Evolutionary conservation across 2,329 filamentous ascomycete species (phyloP), one percentile per base, ranked within the genome.

Genomic region (Cucurbitaria berberidis): DNA sequence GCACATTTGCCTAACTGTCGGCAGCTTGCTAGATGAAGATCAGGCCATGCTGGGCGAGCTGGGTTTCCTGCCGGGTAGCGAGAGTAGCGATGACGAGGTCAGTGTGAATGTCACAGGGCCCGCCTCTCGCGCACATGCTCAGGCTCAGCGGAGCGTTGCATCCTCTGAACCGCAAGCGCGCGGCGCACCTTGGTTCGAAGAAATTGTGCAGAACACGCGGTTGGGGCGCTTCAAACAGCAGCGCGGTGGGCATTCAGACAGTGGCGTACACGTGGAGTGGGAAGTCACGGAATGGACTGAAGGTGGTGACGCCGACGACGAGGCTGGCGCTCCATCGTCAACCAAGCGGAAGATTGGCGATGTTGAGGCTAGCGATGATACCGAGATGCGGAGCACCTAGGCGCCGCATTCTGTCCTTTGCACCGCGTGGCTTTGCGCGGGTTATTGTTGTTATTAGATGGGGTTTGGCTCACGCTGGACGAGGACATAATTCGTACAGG

Each of bases 101-200:
- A 55, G 67, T 50, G 42, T 54, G 64, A 51, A 66, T 54, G 65
- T 39, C 8, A 46, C 59, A 22, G 62, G 48, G 5, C 55, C 57
- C 19, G 58, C 62, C 16, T 60, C 62, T 21, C 61, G 57, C 10
- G 13, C 54, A 11, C 47, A 44, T 6, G 24, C 51, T 36, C 21
- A 57, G 4, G 24, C 51, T 36, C 21, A 57, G 4, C 64, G 60
- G 6, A 36, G 55, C 3, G 50, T 68, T 11, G 57, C 42, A 16
- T 58, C 64, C 26, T 48, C 63, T 30, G 61, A 64, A 24, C 64
- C 74, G 29, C 63, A 59, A 21, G 49, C 75, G 2, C 74, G 75
- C n/a, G 88, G 88, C 2, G 82, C 93, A 24, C 89, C 91, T 0
- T 96, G 91, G 90, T 93, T 96, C 63, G 90, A 96, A 64, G 84